Conservation (phyloP, 2,329 filamentous ascomycete genomes). For the Exophiala dermatitidis region DNA sequence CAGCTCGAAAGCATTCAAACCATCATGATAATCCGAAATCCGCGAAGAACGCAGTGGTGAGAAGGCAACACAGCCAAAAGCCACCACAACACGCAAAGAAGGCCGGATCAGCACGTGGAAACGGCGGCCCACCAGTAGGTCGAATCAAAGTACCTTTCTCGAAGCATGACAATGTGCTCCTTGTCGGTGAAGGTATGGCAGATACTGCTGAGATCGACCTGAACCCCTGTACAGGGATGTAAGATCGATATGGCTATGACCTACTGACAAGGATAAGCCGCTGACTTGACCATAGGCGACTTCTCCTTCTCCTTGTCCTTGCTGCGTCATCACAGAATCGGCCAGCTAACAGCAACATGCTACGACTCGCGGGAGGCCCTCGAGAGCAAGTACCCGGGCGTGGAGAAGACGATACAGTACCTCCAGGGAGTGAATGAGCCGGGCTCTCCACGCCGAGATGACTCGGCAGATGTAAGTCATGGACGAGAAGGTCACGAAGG, state of each 20-base stretch:
- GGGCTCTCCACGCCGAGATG: background rate
- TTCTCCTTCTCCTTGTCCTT: slow-evolving; percentile 44
- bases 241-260: no score
- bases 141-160: slow-evolving; percentile 32
- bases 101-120: background rate
- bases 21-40: slow-evolving; percentile 14
- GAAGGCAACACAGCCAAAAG: slow-evolving; percentile 22
- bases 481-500: slow-evolving; percentile 7
- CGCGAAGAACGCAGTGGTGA: slow-evolving; percentile 5
- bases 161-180: slow-evolving; percentile 36
- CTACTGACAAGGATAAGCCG: background rate
- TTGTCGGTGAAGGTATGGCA: slow-evolving; percentile 40
- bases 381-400: slow-evolving; percentile 67
- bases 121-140: slow-evolving; percentile 1
- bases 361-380: slow-evolving; percentile 46
- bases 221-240: background rate
- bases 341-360: slow-evolving; percentile 37
- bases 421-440: background rate
- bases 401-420: slow-evolving; percentile 24
- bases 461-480: background rate
- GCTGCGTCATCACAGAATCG: slow-evolving; percentile 37
- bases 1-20: slow-evolving; percentile 16
- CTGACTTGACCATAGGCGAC: slow-evolving; percentile 33
- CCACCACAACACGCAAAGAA: slow-evolving; percentile 1
- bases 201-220: background rate